Percentiles rank a stretch among this genome's conserved stretches.
phyloP scores from a whole-genome alignment of 176 grass and related monocot genomes.

The Pharus latifolius region DNA sequence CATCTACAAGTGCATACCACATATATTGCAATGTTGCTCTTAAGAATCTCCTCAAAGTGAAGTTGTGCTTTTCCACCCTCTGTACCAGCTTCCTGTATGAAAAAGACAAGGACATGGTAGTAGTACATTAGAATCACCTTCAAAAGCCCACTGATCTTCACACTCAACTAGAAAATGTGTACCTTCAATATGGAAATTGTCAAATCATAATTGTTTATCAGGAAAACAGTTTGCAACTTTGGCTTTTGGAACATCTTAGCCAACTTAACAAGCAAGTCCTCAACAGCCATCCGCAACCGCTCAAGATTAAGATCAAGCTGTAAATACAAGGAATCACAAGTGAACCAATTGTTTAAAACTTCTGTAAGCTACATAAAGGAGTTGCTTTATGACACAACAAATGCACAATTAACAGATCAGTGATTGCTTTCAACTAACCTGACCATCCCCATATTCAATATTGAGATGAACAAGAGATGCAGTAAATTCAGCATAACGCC shows the following conservation, averaged over 20 bases:
- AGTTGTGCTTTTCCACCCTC: slow-evolving; percentile 80
- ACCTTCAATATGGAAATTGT: slow-evolving; percentile 90
- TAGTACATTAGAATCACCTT: not conserved
- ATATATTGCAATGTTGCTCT: slow-evolving; percentile 94
- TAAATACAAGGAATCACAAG: slow-evolving; percentile 18
- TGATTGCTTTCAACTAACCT: slow-evolving; percentile 47
- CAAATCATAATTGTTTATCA: slow-evolving; percentile 99
- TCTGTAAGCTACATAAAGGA: not conserved
- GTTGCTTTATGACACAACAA: slow-evolving; percentile 3
- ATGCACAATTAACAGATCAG: not conserved
- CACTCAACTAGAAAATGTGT: not conserved
- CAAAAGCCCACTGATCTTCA: not conserved
- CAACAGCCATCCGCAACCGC: slow-evolving; percentile 78
- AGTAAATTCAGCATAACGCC: slow-evolving; percentile 94
- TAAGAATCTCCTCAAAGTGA: slow-evolving; percentile 92
- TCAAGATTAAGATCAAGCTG: slow-evolving; percentile 96
- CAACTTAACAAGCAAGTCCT: slow-evolving; percentile 89
- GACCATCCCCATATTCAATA: slow-evolving; percentile 94
- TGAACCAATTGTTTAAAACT: slow-evolving; percentile 2
- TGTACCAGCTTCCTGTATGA: slow-evolving; percentile 76
- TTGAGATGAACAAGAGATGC: slow-evolving; percentile 93
- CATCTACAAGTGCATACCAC: slow-evolving; percentile 58
- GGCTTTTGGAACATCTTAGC: slow-evolving; percentile 76
- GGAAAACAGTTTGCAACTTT: slow-evolving; percentile 83
- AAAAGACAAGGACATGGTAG: not conserved